These are phyloP conservation scores for Fusarium azukiicola DNA, from an alignment of 2,329 filamentous ascomycete genomes.

Conservation along the genomic window DNA sequence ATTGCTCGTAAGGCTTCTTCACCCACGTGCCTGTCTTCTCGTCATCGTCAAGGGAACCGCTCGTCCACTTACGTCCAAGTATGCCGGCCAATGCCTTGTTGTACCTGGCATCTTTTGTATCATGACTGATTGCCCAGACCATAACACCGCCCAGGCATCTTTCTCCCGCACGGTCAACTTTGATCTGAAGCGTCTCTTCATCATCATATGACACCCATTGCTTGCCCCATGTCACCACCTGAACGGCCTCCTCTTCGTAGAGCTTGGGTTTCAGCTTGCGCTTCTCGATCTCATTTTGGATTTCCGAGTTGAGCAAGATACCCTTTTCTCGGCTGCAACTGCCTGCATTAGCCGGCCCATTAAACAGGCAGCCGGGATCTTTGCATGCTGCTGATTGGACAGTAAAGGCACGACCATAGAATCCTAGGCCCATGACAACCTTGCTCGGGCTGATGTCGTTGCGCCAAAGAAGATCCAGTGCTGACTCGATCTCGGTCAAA, in stretches of 20 bases:
- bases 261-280: neutral
- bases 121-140: conserved; percentile 41
- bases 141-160: conserved; percentile 38
- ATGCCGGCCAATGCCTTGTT: conserved; percentile 14
- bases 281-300: neutral
- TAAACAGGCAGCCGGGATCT: conserved; percentile 29
- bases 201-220: conserved; percentile 37
- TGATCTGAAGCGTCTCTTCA: conserved; percentile 25
- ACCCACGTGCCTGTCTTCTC: neutral
- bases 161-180: conserved; percentile 9
- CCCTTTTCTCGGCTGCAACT: conserved; percentile 20
- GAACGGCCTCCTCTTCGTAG: conserved; percentile 22
- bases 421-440: conserved; percentile 29
- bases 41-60: neutral
- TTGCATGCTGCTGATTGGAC: neutral
- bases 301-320: conserved; percentile 29
- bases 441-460: conserved; percentile 23
- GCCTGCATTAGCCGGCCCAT: neutral
- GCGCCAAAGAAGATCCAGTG: conserved; percentile 37
- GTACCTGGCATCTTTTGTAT: conserved; percentile 29
- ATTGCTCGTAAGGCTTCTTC: conserved; percentile 27
- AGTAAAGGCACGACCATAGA: conserved; percentile 44
- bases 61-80: neutral
- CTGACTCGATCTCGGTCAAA: conserved; percentile 30
- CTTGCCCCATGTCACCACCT: conserved; percentile 15